Evolutionary conservation across 2,329 filamentous ascomycete species (phyloP).

Genomic region (Paraphoma sp.): DNA sequence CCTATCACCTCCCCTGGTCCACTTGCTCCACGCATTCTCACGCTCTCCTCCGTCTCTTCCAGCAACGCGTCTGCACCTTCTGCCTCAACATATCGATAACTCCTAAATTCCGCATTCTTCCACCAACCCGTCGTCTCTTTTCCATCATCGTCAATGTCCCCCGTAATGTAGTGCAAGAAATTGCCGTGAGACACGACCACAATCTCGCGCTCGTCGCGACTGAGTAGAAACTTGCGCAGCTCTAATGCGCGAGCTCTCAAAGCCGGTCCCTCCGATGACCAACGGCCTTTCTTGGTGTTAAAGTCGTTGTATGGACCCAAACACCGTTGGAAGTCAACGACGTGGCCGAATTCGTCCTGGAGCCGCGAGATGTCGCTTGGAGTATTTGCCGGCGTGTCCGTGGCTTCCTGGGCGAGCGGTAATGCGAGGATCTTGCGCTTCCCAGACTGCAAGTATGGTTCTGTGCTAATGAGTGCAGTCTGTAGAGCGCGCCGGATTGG

Average conservation of each 20-base stretch:
- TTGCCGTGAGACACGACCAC: conserved; percentile 80
- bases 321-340: conserved; percentile 8
- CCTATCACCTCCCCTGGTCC: conserved; percentile 6
- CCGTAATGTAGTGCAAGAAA: conserved; percentile 81
- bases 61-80: conserved; percentile 7
- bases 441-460: conserved; percentile 38
- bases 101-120: conserved; percentile 9
- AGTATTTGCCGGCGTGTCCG: conserved; percentile 13
- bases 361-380: conserved; percentile 5
- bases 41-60: conserved; percentile 8
- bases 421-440: conserved; percentile 12
- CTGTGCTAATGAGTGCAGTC: conserved; percentile 75
- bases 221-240: conserved; percentile 6
- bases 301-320: conserved; percentile 5
- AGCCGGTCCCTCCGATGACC: background rate
- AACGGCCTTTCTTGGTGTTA: conserved; percentile 5
- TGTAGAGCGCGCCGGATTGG: conserved; percentile 81
- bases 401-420: conserved; percentile 11
- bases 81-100: conserved; percentile 5
- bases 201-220: conserved; percentile 7
- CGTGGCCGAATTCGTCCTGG: conserved; percentile 2
- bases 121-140: conserved; percentile 1
- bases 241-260: conserved; percentile 5
- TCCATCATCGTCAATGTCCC: conserved; percentile 59
- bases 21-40: conserved; percentile 6